These are phyloP conservation scores for Cutaneotrichosporon cutaneum DNA, from an alignment of 1,284 basidiomycete genomes.

Conservation along the genomic window DNA sequence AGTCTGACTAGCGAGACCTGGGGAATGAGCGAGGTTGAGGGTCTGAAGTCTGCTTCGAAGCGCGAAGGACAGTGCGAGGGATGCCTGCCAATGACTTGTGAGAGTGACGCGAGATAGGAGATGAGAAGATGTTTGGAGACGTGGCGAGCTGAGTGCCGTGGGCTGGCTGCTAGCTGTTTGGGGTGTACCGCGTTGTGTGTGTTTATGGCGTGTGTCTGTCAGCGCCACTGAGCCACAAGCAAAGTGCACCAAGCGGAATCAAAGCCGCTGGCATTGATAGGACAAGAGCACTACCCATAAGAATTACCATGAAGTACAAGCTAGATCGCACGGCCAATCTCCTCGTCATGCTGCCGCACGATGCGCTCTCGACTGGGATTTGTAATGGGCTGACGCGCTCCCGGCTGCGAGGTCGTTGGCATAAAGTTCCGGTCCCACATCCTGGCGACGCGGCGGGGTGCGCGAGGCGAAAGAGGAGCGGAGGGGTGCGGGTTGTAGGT, in stretches of 20 bases:
- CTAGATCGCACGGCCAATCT: background rate
- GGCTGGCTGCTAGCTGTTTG: too few relatives aligned
- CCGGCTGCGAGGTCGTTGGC: background rate
- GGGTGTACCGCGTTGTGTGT: background rate
- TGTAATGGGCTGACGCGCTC: background rate
- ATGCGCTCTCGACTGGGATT: background rate
- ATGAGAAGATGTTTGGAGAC: too few relatives aligned
- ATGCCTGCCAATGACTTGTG: too few relatives aligned
- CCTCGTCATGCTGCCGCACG: background rate
- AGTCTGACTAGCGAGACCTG: too few relatives aligned
- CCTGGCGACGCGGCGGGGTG: background rate
- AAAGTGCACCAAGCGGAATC: background rate
- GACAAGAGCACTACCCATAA: background rate
- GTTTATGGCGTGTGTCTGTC: background rate
- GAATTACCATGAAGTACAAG: background rate
- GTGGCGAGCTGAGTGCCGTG: too few relatives aligned
- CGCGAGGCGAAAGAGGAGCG: background rate
- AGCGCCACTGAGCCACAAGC: background rate
- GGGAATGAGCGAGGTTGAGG: too few relatives aligned
- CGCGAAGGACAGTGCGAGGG: too few relatives aligned
- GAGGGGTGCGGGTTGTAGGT: background rate
- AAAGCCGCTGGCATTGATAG: background rate
- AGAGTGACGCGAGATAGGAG: too few relatives aligned
- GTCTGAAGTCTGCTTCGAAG: too few relatives aligned
- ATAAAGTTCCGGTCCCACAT: background rate